Evolutionary conservation across 805 yeast species (phyloP).

Genomic region (Candida chilensis): DNA sequence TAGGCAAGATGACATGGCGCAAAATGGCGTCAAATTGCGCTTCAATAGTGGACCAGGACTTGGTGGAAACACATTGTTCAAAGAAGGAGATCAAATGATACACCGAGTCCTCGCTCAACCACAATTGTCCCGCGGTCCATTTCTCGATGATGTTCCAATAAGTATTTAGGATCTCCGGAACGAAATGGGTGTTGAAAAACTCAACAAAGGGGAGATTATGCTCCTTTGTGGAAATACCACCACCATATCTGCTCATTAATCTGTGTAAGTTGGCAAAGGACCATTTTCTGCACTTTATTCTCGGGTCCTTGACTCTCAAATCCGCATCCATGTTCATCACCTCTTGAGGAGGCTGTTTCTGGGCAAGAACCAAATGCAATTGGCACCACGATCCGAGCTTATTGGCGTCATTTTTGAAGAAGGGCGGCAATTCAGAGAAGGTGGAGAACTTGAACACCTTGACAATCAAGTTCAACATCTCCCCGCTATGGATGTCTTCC

Average conservation of each 20-base stretch:
- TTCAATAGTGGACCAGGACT: conserved; percentile 23
- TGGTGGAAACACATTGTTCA: conserved; percentile 29
- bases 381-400: conserved; percentile 33
- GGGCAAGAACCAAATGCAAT: conserved; percentile 23
- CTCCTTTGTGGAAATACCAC: conserved; percentile 25
- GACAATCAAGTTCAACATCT: conserved; percentile 27
- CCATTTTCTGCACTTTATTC: conserved; percentile 34
- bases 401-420: conserved; percentile 20
- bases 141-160: conserved; percentile 32
- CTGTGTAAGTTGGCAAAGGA: conserved; percentile 32
- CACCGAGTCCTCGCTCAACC: conserved; percentile 29
- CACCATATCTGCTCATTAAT: conserved; percentile 31
- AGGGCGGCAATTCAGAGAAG: conserved; percentile 23
- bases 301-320: conserved; percentile 16
- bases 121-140: conserved; percentile 26
- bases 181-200: conserved; percentile 22
- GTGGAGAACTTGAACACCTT: conserved; percentile 32
- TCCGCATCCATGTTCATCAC: conserved; percentile 23
- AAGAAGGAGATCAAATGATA: conserved; percentile 32
- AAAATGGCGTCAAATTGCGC: conserved; percentile 30
- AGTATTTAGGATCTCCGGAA: conserved; percentile 29
- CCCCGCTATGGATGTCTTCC: conserved; percentile 8
- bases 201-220: conserved; percentile 18
- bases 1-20: conserved; percentile 28
- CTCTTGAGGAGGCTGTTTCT: conserved; percentile 24